phyloP scores from a whole-genome alignment of 2,329 filamentous ascomycete genomes.

The Diaporthe sp. region DNA sequence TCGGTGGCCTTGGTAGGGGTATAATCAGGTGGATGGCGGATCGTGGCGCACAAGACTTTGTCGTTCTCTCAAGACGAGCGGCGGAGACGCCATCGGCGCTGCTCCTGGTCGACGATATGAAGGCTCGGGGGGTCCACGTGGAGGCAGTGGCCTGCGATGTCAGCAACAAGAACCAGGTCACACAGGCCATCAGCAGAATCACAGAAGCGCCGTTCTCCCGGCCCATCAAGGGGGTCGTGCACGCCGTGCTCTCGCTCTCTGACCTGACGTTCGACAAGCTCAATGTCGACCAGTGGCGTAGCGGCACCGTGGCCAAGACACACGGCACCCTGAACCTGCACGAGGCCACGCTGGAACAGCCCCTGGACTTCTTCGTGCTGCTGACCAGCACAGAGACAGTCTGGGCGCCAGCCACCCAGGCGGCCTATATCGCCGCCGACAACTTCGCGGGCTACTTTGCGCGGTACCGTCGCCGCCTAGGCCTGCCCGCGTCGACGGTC shows the following conservation, averaged over 20 bases:
- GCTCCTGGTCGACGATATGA: background rate
- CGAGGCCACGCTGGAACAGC: background rate
- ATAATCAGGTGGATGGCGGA: background rate
- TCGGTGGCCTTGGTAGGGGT: background rate
- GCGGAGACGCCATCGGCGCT: background rate
- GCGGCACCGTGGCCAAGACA: background rate
- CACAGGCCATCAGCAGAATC: background rate
- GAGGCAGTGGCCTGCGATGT: background rate
- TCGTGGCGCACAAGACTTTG: background rate
- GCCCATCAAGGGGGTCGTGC: background rate
- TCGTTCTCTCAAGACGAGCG: background rate
- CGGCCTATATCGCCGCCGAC: slow-evolving; percentile 41
- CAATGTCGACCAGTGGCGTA: background rate
- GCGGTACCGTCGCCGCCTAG: slow-evolving; percentile 42
- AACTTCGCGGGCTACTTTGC: slow-evolving; percentile 47
- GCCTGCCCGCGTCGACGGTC: slow-evolving; percentile 44
- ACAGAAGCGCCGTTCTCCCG: background rate
- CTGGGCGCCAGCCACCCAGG: background rate
- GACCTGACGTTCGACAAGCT: background rate
- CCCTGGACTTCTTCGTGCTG: slow-evolving; percentile 12
- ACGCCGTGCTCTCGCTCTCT: too few relatives aligned
- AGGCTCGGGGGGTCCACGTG: background rate
- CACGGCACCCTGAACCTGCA: background rate
- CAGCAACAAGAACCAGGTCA: background rate
- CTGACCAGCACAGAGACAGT: background rate